Evolutionary conservation across 2,329 filamentous ascomycete genomes (phyloP), one percentile per base, ranked within the genome.

Genomic region (Epichloe glyceriae): DNA sequence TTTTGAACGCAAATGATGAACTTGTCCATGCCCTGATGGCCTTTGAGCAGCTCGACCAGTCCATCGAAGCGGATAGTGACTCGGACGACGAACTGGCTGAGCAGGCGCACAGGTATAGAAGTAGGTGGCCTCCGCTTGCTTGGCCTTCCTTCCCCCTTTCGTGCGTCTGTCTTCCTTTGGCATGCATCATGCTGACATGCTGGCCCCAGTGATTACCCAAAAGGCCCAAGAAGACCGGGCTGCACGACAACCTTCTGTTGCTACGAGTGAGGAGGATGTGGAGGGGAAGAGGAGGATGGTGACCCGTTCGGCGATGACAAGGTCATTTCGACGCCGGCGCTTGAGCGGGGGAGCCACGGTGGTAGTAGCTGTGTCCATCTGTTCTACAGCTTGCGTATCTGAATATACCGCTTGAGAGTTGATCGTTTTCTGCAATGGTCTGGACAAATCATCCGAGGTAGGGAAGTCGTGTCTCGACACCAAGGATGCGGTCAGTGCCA

Each of bases 1-100:
- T 98, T 4, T 82, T 98, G 17, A 88, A 93, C 61, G 90, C 91
- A 56, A 97, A 98, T 61, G 93, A 98, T 60, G 87, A 95, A 67
- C 82, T 98, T n/a, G 87, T 97, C 40, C 85, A 85, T 54, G 88
- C 90, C 1, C 75, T 98, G 52, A 95, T 95, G 80, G 86, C 89
- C 0, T 98, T 89, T 62, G 91, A 97, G 67, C 87, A 96, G 59
- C 79, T 97, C 55, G 91, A 98, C 63, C 82, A 84, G 54, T 89
- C 86, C 46, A 86, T 91, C 55, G 85, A 88, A 56, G 81, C 82
- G 5, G 82, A 86, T 62, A 84, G 80, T 57, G 82, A 86, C 64
- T 84, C 80, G 1, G 82, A 85, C 52, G 81, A 84, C 54, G 85
- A 80, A 58, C 64, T 80, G 40, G 80, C 83, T 43, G 80, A 85